Evolutionary conservation across 345 rosid species (phyloP), one percentile per base, ranked within the genome.

Genomic region (Xanthoceras sorbifolium): DNA sequence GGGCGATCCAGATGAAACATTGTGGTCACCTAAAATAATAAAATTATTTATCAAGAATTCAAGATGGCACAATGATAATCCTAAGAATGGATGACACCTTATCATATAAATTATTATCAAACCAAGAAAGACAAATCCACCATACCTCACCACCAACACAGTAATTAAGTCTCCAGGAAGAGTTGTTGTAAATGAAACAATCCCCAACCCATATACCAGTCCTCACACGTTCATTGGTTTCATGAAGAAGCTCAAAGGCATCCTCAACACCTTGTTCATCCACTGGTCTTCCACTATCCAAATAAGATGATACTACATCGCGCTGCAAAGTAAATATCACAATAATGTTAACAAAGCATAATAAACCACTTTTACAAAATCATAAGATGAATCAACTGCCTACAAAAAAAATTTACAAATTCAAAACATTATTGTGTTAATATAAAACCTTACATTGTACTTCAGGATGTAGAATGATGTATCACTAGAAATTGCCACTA

Each of bases 131-230:
- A 72, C 48, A 20, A 9, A 50, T 46, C 72, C 23, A 68, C 55
- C 71, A 77, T 90, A 97, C 99, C 99, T 97, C 98, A 74, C 99
- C 99, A 79, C 99, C 98, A 54, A 97, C 98, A 83, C 99, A 94
- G 79, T 97, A 97, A 83, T 97, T 97, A 77, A 97, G 98, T 80
- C 98, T 94, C 98, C 97, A 94, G 11, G 98, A 86, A 66, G 98
- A 88, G 84, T 97, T 97, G 86, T 90, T 97, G 86, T 94, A 97
- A 79, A 97, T 97, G 82, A 97, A 97, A 87, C 99, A 97, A 83
- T 97, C 99, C 76, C 98, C 99, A 84, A 97, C 99, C 99, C 98
- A 97, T 59, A 94, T 76, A 75, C 99, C 99, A 60, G 99, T 97
- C 85, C 98, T 91, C 67, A 92, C 97, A 80, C 99, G 98, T 81